Base-by-base conservation (phyloP, 2,329 filamentous ascomycete genomes). In the Paraphoma sp. region DNA sequence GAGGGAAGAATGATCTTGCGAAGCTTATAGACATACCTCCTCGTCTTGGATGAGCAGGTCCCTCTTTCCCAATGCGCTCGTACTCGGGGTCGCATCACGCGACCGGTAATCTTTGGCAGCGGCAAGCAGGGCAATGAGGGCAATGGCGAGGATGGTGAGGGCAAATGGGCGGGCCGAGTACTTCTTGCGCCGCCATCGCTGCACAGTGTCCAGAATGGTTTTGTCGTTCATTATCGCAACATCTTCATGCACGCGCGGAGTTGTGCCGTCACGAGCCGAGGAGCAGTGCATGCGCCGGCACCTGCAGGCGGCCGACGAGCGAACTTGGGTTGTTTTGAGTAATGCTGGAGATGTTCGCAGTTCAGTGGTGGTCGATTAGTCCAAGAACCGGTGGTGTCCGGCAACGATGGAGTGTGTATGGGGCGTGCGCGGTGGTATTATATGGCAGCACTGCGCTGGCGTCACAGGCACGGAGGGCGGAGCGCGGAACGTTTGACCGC, bases 151-250 rank as follows among this genome's bases (percentile, higher is more conserved):
- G 36, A 76, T 62, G 10, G 73, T 76, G 54, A 75, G 71, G 29
- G 68, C 68, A 48, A 76, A 76, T 9, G 74, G 73, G n/a, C 74
- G 73, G 47, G 71, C 71, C 31, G 74, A 76, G 65, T 71, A 76
- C 45, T 67, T 69, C 28, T 65, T 56, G 47, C 72, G 73, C 51
- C 62, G 66, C 62, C 65, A 69, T 64, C 59, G 63, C 56, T 66
- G 64, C 41, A 63, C 60, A 1, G 59, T 59, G 31, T 62, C 45
- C 45, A 67, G 50, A 41, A 64, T 57, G 51, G 64, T 56, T 44
- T 55, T 57, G 53, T 59, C 50, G 53, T 62, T 41, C 72, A 74
- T 75, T 43, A 59, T 69, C 60, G 66, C 48, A 51, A 53, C 67
- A 70, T 70, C 44, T 48, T 63, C 52, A 55, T 49, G 55, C 49